Evolutionary conservation across 2,329 filamentous ascomycete species (phyloP).

Genomic region (Anisogramma anomala): DNA sequence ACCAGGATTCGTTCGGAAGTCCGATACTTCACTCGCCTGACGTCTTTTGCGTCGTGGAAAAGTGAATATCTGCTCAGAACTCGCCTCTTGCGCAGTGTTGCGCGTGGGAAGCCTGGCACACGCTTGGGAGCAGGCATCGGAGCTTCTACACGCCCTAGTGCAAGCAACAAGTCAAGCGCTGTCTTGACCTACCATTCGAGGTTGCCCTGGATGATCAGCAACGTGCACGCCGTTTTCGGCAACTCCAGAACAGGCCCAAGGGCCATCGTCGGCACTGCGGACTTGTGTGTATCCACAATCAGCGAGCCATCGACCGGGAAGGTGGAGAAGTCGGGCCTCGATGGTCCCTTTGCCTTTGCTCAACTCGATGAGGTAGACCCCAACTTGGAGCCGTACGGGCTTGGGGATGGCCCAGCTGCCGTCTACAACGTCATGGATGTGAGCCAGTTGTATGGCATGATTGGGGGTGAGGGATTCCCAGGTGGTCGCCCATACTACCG

Average conservation of each 20-base stretch:
- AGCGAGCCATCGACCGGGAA: conserved; percentile 71
- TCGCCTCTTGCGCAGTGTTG: conserved; percentile 67
- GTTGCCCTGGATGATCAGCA: conserved; percentile 65
- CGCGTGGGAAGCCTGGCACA: conserved; percentile 66
- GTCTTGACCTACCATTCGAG: conserved; percentile 80
- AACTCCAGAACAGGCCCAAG: conserved; percentile 62
- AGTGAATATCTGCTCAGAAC: conserved; percentile 91
- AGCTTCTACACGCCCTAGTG: conserved; percentile 37
- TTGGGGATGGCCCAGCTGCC: conserved; percentile 67
- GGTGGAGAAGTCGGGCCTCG: conserved; percentile 70
- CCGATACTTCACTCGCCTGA: conserved; percentile 73
- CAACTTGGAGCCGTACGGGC: conserved; percentile 61
- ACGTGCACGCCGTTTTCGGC: conserved; percentile 66
- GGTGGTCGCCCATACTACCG: conserved; percentile 74
- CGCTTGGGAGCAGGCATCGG: conserved; percentile 38
- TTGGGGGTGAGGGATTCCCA: conserved; percentile 78
- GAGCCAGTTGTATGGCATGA: conserved; percentile 71
- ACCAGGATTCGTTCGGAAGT: conserved; percentile 57
- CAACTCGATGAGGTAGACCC: conserved; percentile 71
- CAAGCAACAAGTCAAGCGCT: conserved; percentile 56
- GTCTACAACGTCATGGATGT: conserved; percentile 83
- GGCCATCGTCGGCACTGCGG: conserved; percentile 73
- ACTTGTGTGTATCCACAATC: conserved; percentile 63
- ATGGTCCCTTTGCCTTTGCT: conserved; percentile 61
- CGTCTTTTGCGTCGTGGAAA: conserved; percentile 78